phyloP scores from a whole-genome alignment of 495 filamentous ascomycete genomes.

The Thermothielavioides terrestris region DNA sequence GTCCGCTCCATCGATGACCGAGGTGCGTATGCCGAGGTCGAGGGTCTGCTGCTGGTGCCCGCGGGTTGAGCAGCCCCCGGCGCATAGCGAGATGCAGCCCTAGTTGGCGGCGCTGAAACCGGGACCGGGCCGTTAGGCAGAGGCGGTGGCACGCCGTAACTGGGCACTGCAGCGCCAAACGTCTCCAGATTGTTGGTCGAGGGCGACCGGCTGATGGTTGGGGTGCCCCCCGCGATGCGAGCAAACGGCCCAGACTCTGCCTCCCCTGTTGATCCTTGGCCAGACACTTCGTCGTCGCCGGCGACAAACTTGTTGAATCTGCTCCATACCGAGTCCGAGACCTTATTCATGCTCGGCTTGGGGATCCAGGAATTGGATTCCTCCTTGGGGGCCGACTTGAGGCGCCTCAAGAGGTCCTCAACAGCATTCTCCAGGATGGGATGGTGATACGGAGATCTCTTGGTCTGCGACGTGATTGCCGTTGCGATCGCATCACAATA shows the following conservation, averaged over 20 bases:
- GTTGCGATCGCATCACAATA: constrained; percentile 82
- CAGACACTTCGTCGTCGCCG: constrained; percentile 67
- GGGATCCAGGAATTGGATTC: constrained; percentile 67
- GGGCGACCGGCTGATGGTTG: constrained; percentile 71
- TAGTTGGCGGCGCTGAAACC: constrained; percentile 26
- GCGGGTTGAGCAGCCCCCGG: constrained; percentile 34
- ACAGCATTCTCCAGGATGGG: constrained; percentile 59
- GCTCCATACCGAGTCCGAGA: constrained; percentile 77
- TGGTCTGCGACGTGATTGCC: constrained; percentile 74
- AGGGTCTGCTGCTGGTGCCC: constrained; percentile 21
- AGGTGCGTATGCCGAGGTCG: constrained; percentile 33
- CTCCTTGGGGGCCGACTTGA: constrained; percentile 77
- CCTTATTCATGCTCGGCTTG: constrained; percentile 89
- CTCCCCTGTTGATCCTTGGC: constrained; percentile 49
- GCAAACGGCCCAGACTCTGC: constrained; percentile 72
- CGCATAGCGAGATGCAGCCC: constrained; percentile 54
- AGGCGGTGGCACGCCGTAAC: constrained; percentile 24
- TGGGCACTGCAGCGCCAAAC: constrained; percentile 32
- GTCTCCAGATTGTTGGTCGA: constrained; percentile 72
- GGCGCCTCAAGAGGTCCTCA: constrained; percentile 72
- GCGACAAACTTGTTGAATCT: constrained; percentile 92
- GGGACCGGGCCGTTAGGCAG: constrained; percentile 24
- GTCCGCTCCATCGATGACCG: constrained; percentile 38
- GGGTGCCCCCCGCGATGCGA: constrained; percentile 66
- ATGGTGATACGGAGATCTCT: constrained; percentile 77